phyloP scores from a whole-genome alignment of 257 asterid genomes.

The Nicotiana noctiflora region DNA sequence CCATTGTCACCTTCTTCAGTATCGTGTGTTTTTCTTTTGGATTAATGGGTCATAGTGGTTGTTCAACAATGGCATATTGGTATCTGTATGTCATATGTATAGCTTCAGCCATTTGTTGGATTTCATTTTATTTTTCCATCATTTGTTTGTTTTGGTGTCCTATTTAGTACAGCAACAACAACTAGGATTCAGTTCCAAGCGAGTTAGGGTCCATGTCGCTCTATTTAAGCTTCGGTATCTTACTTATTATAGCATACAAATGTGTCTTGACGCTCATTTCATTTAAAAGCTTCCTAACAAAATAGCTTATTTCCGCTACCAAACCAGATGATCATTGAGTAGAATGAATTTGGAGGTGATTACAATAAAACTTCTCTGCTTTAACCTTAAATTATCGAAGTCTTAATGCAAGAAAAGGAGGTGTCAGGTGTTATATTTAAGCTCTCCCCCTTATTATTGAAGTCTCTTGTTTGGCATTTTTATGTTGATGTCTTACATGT shows the following conservation, averaged over 20 bases:
- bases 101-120: neutral
- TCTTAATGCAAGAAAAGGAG: neutral
- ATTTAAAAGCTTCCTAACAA: neutral
- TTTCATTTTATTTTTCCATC: neutral
- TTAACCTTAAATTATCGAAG: neutral
- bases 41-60: neutral
- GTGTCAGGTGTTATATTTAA: neutral
- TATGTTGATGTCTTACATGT: neutral
- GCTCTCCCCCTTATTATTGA: neutral
- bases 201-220: neutral
- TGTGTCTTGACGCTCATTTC: conserved; percentile 1
- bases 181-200: neutral
- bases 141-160: neutral
- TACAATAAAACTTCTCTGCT: neutral
- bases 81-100: neutral
- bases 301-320: neutral
- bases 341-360: neutral
- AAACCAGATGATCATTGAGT: neutral
- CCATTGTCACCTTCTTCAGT: neutral
- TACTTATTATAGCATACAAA: neutral
- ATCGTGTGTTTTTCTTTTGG: neutral
- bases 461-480: neutral
- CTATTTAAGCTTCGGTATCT: neutral
- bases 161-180: neutral
- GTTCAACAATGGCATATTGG: neutral